Evolutionary conservation across 2,329 filamentous ascomycete species (phyloP), one percentile per base, ranked within the genome.

Genomic region (Paraconiothyrium brasiliense): DNA sequence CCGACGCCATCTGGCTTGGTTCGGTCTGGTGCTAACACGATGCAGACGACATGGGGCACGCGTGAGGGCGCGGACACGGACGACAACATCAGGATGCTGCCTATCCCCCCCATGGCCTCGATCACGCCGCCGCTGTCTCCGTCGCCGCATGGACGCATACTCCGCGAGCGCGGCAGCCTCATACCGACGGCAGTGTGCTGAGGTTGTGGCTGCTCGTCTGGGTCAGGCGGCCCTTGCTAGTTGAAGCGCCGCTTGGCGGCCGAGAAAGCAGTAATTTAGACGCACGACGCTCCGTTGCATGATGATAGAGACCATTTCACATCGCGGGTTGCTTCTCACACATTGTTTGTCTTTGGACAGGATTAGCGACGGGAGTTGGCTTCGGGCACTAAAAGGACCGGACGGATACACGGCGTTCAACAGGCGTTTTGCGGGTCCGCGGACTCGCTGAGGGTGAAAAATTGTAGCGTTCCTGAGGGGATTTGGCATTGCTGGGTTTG

Each of bases 1-100:
- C 65, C 67, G 67, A 66, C 64, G 67, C 64, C 70, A 68, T 43
- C 70, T 67, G 44, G 59, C 73, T 76, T 46, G 50, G 60, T 39
- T 58, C 47, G 52, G 49, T 49, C 43, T 30, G 41, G 22, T 27
- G 35, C 48, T 27, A 60, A 74, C 69, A 50, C 34, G 16, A 54
- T 44, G 54, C 66, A 97, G 94, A 97, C 94, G 48, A 94, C 93
- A 56, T 97, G 94, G 94, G 94, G 94, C 75, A 97, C 93, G 81
- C 90, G 94, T 79, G 92, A 93, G 71, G 94, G 95, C 71, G 94
- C 93, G 75, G 94, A 97, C 79, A 86, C 90, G 69, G 91, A 96
- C 70, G 76, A 79, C 65, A 77, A 78, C 66, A 74, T 79, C 61
- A 72, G 77, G 60, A 78, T 79, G 76, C 63, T 77, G 55, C 76